phyloP scores from a whole-genome alignment of 176 grass and related monocot species.

The Triticum dicoccoides region DNA sequence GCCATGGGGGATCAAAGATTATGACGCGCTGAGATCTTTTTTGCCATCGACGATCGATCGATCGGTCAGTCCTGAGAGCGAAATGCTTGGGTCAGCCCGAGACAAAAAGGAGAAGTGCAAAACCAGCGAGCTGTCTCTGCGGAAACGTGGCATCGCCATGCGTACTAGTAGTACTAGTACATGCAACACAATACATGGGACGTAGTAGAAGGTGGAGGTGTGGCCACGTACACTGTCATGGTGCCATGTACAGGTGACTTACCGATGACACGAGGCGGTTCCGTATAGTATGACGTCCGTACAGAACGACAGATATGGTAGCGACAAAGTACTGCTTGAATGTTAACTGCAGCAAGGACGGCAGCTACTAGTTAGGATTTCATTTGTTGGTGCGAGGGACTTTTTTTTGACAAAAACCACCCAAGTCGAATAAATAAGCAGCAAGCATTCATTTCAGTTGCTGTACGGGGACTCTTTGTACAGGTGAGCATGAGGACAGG shows the following conservation, averaged over 20 bases:
- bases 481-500: neutral
- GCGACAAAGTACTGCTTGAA: neutral
- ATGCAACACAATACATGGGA: no score
- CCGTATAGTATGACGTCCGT: slow-evolving; percentile 18
- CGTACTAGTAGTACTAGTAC: no score
- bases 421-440: neutral
- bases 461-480: neutral
- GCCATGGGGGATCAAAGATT: slow-evolving; percentile 23
- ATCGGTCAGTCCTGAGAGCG: neutral
- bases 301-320: neutral
- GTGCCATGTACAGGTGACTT: no score
- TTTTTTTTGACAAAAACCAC: no score
- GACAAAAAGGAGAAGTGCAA: no score
- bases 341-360: neutral
- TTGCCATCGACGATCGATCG: neutral
- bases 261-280: neutral
- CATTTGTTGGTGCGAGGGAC: neutral
- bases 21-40: neutral
- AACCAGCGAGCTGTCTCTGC: no score
- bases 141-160: no score
- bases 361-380: neutral
- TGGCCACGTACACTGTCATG: no score
- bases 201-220: no score
- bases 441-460: neutral
- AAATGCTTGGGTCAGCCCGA: neutral